Evolutionary conservation across 768 basidiomycete genomes (phyloP), one percentile per base, ranked within the genome.

Genomic region (Amanita rubescens): DNA sequence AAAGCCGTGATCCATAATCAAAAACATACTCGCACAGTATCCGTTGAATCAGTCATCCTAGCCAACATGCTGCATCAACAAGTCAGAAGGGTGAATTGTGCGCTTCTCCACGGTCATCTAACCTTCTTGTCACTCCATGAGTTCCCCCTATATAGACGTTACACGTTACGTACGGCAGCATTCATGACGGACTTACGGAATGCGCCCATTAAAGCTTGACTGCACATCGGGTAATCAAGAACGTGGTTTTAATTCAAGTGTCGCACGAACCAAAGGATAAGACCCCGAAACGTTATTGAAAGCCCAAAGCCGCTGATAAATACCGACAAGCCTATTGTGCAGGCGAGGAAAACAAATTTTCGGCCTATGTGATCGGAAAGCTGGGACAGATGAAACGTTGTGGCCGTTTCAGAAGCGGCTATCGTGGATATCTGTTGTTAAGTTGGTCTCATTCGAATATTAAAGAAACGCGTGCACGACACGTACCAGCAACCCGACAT

Each of bases 141-240:
- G 87, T 77, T 39, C 78, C 78, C 65, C 74, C 76, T 75, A 53
- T 24, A 62, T 22, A 8, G 30, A 12, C 34, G 43, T 44, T 35
- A 44, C n/a, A n/a, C n/a, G n/a, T n/a, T n/a, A n/a, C n/a, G 54
- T 48, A 14, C 37, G 19, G 9, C 42, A 30, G 37, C 45, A 42
- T 20, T 44, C 27, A 39, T 38, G 19, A 37, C 14, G 0, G 2
- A 37, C 74, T 42, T 77, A 70, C 87, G 86, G 43, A 88, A 64
- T 12, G 86, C 85, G 19, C 87, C 87, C 55, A 82, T 85, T 34
- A 88, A 65, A 57, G 75, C 72, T 55, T 86, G 85, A 60, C 84
- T 85, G 35, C 15, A 37, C 14, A 14, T n/a, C 5, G 35, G 14
- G 5, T 15, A 37, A n/a, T 15, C 15, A 14, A 15, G 35, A 6